phyloP scores from a whole-genome alignment of 1,139 yeast genomes.

The Kodamaea arcana region DNA sequence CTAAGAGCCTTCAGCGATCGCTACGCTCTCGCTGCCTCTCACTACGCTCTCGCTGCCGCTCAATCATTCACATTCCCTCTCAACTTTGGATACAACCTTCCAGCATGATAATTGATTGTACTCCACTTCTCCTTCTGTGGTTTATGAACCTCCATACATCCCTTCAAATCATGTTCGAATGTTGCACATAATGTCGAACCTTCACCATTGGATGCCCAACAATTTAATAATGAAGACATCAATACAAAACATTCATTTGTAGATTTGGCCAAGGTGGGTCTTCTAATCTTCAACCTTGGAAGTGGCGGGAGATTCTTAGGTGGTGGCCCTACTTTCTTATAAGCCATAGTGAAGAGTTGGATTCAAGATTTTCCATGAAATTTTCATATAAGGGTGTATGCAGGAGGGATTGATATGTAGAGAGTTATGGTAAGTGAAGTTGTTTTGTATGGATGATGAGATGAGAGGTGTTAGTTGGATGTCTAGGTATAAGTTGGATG shows the following conservation, averaged over 20 bases:
- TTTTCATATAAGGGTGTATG: no score
- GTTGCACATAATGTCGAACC: conserved; percentile 63
- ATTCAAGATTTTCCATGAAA: background rate
- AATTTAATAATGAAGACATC: conserved; percentile 82
- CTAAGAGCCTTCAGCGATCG: no score
- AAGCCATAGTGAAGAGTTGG: conserved; percentile 18
- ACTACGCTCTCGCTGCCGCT: no score
- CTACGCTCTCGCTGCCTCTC: no score
- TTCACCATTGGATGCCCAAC: conserved; percentile 96
- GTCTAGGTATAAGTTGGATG: no score
- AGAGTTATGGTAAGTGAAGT: no score
- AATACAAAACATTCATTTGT: conserved; percentile 72
- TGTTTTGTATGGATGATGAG: no score
- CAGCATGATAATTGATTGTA: conserved; percentile 78
- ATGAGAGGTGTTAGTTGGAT: no score
- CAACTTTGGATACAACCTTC: conserved; percentile 74
- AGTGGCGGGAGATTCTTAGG: conserved; percentile 60
- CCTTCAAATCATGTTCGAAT: conserved; percentile 51
- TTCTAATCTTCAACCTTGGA: conserved; percentile 70
- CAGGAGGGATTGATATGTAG: no score
- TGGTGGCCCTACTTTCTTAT: conserved; percentile 27
- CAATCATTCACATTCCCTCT: conserved; percentile 71
- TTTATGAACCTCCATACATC: conserved; percentile 46
- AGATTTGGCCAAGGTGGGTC: conserved; percentile 53
- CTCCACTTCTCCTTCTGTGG: conserved; percentile 42